Base-by-base conservation (phyloP, 2,329 filamentous ascomycete genomes). In the Hypoxylon sp. region DNA sequence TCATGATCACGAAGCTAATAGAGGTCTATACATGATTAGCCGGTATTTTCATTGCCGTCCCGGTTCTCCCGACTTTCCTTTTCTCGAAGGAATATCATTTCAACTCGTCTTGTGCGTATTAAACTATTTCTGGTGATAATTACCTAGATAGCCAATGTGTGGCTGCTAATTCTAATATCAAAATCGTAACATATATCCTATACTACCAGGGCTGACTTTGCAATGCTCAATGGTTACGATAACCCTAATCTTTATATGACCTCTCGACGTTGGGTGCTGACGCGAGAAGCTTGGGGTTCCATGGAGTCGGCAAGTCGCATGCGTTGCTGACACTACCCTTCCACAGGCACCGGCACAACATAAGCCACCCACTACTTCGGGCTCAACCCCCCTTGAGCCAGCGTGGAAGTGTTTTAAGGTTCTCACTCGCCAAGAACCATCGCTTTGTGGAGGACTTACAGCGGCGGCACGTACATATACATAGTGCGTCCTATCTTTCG, bases 211-310 rank as follows among this genome's bases (percentile, higher is more conserved):
- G 35, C 55, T 19, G 48, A 26, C 50, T 61, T 47, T 33, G 17
- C 11, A 50, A 52, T 52, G 46, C 22, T 26, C 39, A 17, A 51
- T 52, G 39, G 55, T n/a, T 44, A 58, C 26, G 13, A 22, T 42
- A 50, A 29, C 46, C 39, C 26, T 60, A 39, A 22, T 48, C 35
- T 48, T 51, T 61, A 59, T 51, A 54, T 26, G 57, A 35, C 35
- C 3, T 44, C 54, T 52, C 24, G 31, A 55, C 60, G 68, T 67
- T 70, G 65, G 61, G 70, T 73, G 72, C 72, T 73, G 72, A 73
- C 68, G 68, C 67, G 65, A 73, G 70, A 74, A 73, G 65, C 65
- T 73, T 71, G 65, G 63, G 58, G 59, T 60, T 63, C 53, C 65
- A 50, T 50, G 26, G 62, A 63, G 53, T 37, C 68, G 54, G 65